Evolutionary conservation across 2,329 filamentous ascomycete species (phyloP).

Genomic region (Teratosphaeria zuluensis): DNA sequence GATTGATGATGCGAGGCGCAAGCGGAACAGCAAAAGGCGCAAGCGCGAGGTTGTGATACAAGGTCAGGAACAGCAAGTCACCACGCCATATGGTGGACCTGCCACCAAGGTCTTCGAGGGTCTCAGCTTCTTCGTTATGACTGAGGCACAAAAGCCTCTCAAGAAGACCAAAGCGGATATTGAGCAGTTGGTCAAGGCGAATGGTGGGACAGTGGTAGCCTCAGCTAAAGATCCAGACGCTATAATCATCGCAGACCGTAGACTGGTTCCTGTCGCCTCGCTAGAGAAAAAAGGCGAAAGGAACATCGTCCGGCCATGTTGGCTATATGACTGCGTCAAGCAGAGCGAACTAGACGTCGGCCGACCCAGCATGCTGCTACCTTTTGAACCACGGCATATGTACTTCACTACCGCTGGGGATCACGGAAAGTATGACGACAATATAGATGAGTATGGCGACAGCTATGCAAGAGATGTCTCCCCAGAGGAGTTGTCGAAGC

Average conservation of each 20-base stretch:
- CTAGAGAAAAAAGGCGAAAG: slow-evolving; percentile 61
- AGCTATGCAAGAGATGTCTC: slow-evolving; percentile 67
- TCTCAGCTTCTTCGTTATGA: slow-evolving; percentile 70
- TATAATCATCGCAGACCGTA: slow-evolving; percentile 71
- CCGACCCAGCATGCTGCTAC: slow-evolving; percentile 49
- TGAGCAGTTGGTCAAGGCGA: slow-evolving; percentile 69
- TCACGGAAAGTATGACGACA: slow-evolving; percentile 45
- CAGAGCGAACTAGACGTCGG: slow-evolving; percentile 46
- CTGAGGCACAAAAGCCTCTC: slow-evolving; percentile 57
- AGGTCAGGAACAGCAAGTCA: slow-evolving; percentile 50
- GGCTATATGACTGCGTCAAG: slow-evolving; percentile 74
- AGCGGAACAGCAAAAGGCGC: slow-evolving; percentile 46
- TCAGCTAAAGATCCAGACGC: slow-evolving; percentile 56
- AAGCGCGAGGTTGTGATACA: slow-evolving; percentile 66
- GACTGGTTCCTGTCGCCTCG: slow-evolving; percentile 69
- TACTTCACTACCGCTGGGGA: slow-evolving; percentile 56
- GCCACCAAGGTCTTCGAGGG: slow-evolving; percentile 62
- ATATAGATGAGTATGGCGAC: slow-evolving; percentile 70
- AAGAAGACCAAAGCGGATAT: slow-evolving; percentile 72
- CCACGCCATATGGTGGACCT: slow-evolving; percentile 46
- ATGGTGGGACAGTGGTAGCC: slow-evolving; percentile 74
- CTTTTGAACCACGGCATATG: slow-evolving; percentile 60
- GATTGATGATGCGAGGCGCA: slow-evolving; percentile 57
- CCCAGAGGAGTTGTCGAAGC: slow-evolving; percentile 50
- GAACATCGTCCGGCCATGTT: slow-evolving; percentile 68